Percentiles rank a stretch among this genome's conserved stretches.
Conservation (phyloP, 1,284 basidiomycete genomes). For the Cutaneotrichosporon cavernicola region DNA sequence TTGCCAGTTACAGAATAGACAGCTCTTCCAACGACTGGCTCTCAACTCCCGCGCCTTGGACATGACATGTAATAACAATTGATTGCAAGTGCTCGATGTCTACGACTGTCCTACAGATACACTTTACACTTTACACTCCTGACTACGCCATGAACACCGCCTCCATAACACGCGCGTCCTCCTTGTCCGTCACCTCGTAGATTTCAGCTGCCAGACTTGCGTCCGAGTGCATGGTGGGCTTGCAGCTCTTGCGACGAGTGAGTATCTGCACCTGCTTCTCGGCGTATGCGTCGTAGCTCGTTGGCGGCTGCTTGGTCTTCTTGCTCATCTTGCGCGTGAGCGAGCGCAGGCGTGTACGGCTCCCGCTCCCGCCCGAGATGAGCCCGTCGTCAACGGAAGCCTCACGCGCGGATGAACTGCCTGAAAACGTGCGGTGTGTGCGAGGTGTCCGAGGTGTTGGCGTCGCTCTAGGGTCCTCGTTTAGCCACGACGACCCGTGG, state of each 20-base stretch:
- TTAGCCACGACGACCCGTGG: slow-evolving; percentile 11
- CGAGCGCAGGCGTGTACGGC: slow-evolving; percentile 4
- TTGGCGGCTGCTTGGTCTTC: slow-evolving; percentile 34
- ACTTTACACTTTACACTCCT: not conserved
- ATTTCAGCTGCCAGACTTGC: slow-evolving; percentile 40
- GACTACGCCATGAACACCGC: slow-evolving; percentile 45
- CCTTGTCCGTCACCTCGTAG: slow-evolving; percentile 37
- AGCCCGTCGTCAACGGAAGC: slow-evolving; percentile 16
- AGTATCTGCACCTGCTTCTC: slow-evolving; percentile 35
- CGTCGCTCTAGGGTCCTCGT: slow-evolving; percentile 8
- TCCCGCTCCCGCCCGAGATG: not conserved
- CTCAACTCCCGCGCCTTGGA: not conserved
- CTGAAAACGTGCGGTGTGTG: slow-evolving; percentile 6
- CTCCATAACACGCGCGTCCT: slow-evolving; percentile 43
- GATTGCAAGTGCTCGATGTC: not conserved
- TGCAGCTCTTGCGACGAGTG: slow-evolving; percentile 32
- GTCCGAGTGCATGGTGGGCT: slow-evolving; percentile 34
- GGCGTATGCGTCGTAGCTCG: slow-evolving; percentile 38
- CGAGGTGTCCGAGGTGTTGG: slow-evolving; percentile 4
- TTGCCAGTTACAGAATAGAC: not conserved
- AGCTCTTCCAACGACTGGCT: not conserved
- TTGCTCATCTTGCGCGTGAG: slow-evolving; percentile 24
- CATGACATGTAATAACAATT: not conserved
- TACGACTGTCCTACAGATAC: not conserved
- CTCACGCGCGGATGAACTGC: slow-evolving; percentile 7